Evolutionary conservation across 169 alveolate species (phyloP).

Genomic region (Hepatocystis sp.): DNA sequence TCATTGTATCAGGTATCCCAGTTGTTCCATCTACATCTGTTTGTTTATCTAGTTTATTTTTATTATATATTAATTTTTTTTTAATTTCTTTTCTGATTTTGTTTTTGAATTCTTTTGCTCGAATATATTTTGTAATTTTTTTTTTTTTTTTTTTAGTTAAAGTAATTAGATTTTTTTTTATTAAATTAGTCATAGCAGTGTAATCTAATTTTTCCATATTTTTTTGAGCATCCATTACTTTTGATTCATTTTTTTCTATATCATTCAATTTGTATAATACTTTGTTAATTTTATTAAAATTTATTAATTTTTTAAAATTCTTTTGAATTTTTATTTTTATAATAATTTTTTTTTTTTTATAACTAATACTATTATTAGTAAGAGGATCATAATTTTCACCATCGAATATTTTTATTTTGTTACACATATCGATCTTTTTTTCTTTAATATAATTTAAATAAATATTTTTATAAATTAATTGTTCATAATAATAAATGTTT

Average conservation of each 20-base stretch:
- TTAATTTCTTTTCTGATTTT: constrained; percentile 34
- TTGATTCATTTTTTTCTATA: not conserved
- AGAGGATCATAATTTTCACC: constrained; percentile 73
- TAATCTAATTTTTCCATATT: not conserved
- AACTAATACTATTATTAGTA: constrained; percentile 52
- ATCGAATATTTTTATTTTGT: constrained; percentile 54
- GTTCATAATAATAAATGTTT: constrained; percentile 47
- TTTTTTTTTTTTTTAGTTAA: constrained; percentile 45
- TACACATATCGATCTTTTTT: constrained; percentile 3
- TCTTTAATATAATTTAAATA: constrained; percentile 15
- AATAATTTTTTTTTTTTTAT: constrained; percentile 42
- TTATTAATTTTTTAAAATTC: constrained; percentile 32
- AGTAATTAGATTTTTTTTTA: constrained; percentile 9
- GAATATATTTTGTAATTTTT: constrained; percentile 24
- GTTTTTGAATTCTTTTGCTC: constrained; percentile 5
- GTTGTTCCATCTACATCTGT: too few relatives aligned
- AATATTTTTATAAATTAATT: constrained; percentile 55
- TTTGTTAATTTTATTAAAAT: constrained; percentile 18
- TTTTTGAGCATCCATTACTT: not conserved
- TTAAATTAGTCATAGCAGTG: constrained; percentile 2
- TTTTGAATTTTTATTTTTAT: constrained; percentile 49
- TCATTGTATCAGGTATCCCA: too few relatives aligned
- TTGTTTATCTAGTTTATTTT: too few relatives aligned
- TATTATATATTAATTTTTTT: constrained; percentile 5
- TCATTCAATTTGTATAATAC: not conserved